A percentile compares a stretch with the other conserved stretches of the same genome.
Evolutionary conservation across 805 yeast species (phyloP).

Genomic region (Wickerhamomyces xylosicus): DNA sequence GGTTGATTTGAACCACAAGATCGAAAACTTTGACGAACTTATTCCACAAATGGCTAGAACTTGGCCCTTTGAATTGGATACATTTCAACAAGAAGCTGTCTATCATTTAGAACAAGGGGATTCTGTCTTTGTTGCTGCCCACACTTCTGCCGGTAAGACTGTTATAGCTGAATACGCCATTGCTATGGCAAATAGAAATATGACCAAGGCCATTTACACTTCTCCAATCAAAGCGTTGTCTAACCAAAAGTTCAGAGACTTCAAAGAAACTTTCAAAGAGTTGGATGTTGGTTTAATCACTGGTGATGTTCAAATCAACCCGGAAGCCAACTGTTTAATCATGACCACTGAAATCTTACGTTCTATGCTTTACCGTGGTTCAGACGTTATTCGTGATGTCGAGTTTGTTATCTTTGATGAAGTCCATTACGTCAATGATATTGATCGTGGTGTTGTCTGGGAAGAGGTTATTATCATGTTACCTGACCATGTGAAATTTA

Average conservation of each 20-base stretch:
- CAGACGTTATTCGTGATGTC: constrained; percentile 92
- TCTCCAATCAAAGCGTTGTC: constrained; percentile 91
- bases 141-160: constrained; percentile 97
- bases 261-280: constrained; percentile 67
- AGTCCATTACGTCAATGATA: constrained; percentile 95
- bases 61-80: constrained; percentile 93
- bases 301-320: constrained; percentile 96
- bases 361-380: constrained; percentile 93
- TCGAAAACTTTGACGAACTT: constrained; percentile 76
- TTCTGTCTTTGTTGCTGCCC: constrained; percentile 97
- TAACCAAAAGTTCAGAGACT: constrained; percentile 85
- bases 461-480: constrained; percentile 97
- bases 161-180: constrained; percentile 98
- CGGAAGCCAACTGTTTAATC: constrained; percentile 90
- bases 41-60: constrained; percentile 89
- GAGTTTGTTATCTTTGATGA: constrained; percentile 97
- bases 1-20: constrained; percentile 74
- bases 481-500: constrained; percentile 91
- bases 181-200: constrained; percentile 90
- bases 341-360: constrained; percentile 97
- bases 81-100: constrained; percentile 94
- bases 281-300: constrained; percentile 90
- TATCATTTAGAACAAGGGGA: constrained; percentile 96
- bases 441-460: constrained; percentile 98
- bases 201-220: constrained; percentile 95